A percentile compares a stretch with the other conserved stretches of the same genome.
phyloP scores from a whole-genome alignment of 371 early-diverging fungal species.

The Apophysomyces sp. region DNA sequence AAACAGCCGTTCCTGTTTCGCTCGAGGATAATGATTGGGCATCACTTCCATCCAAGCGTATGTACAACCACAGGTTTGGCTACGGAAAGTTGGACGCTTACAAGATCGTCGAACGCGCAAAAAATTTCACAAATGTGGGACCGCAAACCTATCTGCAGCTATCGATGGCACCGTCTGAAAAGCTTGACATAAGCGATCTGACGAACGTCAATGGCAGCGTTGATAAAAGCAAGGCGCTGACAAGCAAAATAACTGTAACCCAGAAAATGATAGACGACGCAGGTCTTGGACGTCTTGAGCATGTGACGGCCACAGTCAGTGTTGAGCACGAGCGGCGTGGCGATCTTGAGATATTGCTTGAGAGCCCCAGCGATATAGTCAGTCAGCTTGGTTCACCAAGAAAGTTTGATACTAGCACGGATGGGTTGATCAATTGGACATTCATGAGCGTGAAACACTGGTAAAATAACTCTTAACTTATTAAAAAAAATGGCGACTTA shows the following conservation, averaged over 20 bases:
- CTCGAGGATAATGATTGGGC: conserved; percentile 65
- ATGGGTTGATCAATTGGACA: conserved; percentile 87
- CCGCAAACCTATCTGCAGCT: conserved; percentile 55
- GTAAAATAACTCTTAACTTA: conserved; percentile 37
- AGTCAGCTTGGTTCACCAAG: conserved; percentile 73
- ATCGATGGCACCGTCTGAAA: conserved; percentile 4
- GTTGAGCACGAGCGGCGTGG: conserved; percentile 80
- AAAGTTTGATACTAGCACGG: conserved; percentile 58
- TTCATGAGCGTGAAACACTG: conserved; percentile 96
- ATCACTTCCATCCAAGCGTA: conserved; percentile 60
- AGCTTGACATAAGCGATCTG: conserved; percentile 36
- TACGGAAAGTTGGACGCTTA: conserved; percentile 89
- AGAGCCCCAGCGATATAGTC: conserved; percentile 68
- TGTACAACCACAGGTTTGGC: conserved; percentile 88
- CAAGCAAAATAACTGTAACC: conserved; percentile 34
- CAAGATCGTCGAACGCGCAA: conserved; percentile 73
- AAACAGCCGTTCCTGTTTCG: conserved; percentile 75
- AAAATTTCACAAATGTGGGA: conserved; percentile 54
- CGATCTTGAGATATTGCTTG: conserved; percentile 75
- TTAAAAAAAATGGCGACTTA: neutral
- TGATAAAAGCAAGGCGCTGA: conserved; percentile 17
- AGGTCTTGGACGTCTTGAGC: conserved; percentile 68
- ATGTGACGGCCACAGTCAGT: conserved; percentile 80
- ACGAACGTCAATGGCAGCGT: conserved; percentile 19
- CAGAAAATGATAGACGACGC: conserved; percentile 40